phyloP scores from a whole-genome alignment of 225 moss, liverwort and hornwort species.

The Lunularia cruciata region DNA sequence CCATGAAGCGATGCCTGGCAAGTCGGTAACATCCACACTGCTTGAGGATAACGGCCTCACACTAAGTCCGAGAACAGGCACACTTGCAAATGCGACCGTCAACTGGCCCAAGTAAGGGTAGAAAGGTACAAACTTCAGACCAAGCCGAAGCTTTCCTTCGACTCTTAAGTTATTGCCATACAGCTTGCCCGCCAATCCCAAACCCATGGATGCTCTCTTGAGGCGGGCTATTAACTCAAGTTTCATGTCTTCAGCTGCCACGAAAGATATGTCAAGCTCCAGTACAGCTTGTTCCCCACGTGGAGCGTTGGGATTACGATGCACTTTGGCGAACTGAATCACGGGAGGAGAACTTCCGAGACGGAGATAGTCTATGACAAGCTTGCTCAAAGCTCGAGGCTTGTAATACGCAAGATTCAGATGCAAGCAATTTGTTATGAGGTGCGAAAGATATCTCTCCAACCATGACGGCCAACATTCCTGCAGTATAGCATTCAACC shows the following conservation, averaged over 20 bases:
- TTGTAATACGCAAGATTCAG: slow-evolving; percentile 54
- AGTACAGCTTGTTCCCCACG: slow-evolving; percentile 49
- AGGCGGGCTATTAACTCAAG: slow-evolving; percentile 50
- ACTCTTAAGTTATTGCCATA: slow-evolving; percentile 56
- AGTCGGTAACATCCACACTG: slow-evolving; percentile 55
- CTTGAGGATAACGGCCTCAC: slow-evolving; percentile 50
- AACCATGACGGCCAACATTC: slow-evolving; percentile 58
- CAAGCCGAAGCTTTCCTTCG: slow-evolving; percentile 51
- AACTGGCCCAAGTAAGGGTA: slow-evolving; percentile 54
- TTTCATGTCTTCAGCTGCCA: slow-evolving; percentile 56
- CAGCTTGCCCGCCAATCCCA: slow-evolving; percentile 50
- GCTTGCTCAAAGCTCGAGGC: slow-evolving; percentile 49
- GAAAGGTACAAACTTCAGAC: slow-evolving; percentile 54
- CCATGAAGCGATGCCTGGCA: slow-evolving; percentile 59
- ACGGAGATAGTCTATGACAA: slow-evolving; percentile 47
- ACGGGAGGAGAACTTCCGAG: slow-evolving; percentile 53
- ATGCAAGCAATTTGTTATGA: slow-evolving; percentile 46
- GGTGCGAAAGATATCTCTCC: slow-evolving; percentile 50
- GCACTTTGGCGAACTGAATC: slow-evolving; percentile 52
- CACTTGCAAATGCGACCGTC: slow-evolving; percentile 51
- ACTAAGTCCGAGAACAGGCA: slow-evolving; percentile 51
- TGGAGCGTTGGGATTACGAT: slow-evolving; percentile 34
- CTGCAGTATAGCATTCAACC: slow-evolving; percentile 52
- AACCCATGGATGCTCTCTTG: slow-evolving; percentile 52
- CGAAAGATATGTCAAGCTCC: slow-evolving; percentile 51